Evolutionary conservation across 495 filamentous ascomycete genomes (phyloP), one percentile per base, ranked within the genome.

Genomic region (Aspergillus steynii): DNA sequence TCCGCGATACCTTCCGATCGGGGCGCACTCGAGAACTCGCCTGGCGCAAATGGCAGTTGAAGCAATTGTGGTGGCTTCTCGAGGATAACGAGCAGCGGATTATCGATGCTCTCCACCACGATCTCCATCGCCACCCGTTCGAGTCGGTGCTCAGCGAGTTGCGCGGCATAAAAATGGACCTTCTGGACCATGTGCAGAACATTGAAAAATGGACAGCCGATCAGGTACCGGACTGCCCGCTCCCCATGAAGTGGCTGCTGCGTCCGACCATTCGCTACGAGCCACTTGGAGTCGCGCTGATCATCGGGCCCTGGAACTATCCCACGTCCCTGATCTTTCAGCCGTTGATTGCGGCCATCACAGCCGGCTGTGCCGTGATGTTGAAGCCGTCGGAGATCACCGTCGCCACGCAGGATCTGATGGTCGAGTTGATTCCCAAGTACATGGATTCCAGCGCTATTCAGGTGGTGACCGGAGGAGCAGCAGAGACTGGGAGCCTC

Each of bases 221-320:
- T 62, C 90, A 96, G 65, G 72, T 69, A 50, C 74, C 89, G 9
- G 69, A 81, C 51, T 83, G 90, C 59, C 84, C 90, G 37, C 72
- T 83, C 8, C 58, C 86, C 20, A 77, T 80, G 42, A 89, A 87
- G 61, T 75, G 77, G 52, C 29, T 86, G 28, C 74, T 90, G 66
- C 80, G 79, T n/a, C 88, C 92, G 14, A 84, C 77, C 58, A 84
- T 92, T 65, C 79, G 86, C 51, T 94, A 93, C 75, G 93, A 96
- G 60, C 93, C 93, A 4, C 69, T 96, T 34, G 93, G 93, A 28
- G 71, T 86, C 3, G 84, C 91, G 0, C 78, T 97, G 42, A 86
- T 96, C 68, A 93, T 97, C 68, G 92, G 92, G 68, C 83, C 91
- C 45, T 97, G 89, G 81, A 97, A 97, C 75, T 95, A 90, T 71